A percentile compares a stretch with the other conserved stretches of the same genome.
phyloP scores from a whole-genome alignment of 345 rosid species.

The Arabidopsis thaliana region TAIR10.1 NC_003076.8:1556001-1556500 shows the following conservation, averaged over 20 bases:
- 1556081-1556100: conserved; percentile 8
- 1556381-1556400: conserved; percentile 17
- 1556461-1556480: conserved; percentile 34
- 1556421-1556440: conserved; percentile 26
- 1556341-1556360: neutral
- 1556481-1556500: conserved; percentile 13
- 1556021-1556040: conserved; percentile 43
- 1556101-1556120: neutral
- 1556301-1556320: conserved; percentile 6
- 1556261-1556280: conserved; percentile 5
- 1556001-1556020: conserved; percentile 33
- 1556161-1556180: conserved; percentile 49
- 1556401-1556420: conserved; percentile 16
- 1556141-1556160: neutral
- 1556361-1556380: neutral
- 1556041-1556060: conserved; percentile 41
- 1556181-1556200: conserved; percentile 41
- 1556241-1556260: conserved; percentile 15
- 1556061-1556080: conserved; percentile 18
- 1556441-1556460: conserved; percentile 10
- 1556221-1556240: conserved; percentile 50
- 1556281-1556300: neutral
- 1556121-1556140: neutral
- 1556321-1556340: conserved; percentile 9
- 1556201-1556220: conserved; percentile 36